Conservation (phyloP, 805 yeast species). For the Lipomyces sp. region DNA sequence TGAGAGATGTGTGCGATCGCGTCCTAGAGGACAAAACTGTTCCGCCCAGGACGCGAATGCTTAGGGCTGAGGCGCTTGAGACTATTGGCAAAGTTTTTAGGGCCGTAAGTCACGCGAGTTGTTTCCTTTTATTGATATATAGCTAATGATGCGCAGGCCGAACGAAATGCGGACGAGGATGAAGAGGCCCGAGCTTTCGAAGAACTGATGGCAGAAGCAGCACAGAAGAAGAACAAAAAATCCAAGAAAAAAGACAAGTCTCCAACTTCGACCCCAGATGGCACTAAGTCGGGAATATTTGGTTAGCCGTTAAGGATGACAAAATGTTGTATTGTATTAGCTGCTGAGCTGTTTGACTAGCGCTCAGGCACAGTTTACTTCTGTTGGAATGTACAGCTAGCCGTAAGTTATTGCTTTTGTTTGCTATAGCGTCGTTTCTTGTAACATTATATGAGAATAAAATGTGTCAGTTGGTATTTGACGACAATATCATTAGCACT, state of each 20-base stretch:
- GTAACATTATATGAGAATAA: neutral
- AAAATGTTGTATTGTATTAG: neutral
- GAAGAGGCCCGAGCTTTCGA: conserved; percentile 91
- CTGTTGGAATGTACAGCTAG: neutral
- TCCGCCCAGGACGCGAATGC: conserved; percentile 62
- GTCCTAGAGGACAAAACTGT: conserved; percentile 72
- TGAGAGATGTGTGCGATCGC: conserved; percentile 79
- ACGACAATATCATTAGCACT: neutral
- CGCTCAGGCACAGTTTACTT: neutral
- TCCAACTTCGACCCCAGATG: conserved; percentile 12
- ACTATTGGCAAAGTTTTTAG: conserved; percentile 73
- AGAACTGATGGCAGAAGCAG: conserved; percentile 87
- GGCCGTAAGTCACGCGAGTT: conserved; percentile 18
- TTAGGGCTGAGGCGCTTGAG: conserved; percentile 79
- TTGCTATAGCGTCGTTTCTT: neutral
- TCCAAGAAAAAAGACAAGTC: conserved; percentile 44
- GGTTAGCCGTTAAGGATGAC: neutral
- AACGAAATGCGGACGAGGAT: conserved; percentile 84
- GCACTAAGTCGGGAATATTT: neutral
- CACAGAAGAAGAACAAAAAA: conserved; percentile 61
- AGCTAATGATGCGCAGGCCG: conserved; percentile 46
- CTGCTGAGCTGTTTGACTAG: neutral
- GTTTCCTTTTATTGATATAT: neutral
- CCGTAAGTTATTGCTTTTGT: neutral
- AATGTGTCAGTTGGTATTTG: neutral